Percentiles rank a stretch among this genome's conserved stretches.
phyloP scores from a whole-genome alignment of 1,139 yeast genomes.

The Petasospora fabianii region DNA sequence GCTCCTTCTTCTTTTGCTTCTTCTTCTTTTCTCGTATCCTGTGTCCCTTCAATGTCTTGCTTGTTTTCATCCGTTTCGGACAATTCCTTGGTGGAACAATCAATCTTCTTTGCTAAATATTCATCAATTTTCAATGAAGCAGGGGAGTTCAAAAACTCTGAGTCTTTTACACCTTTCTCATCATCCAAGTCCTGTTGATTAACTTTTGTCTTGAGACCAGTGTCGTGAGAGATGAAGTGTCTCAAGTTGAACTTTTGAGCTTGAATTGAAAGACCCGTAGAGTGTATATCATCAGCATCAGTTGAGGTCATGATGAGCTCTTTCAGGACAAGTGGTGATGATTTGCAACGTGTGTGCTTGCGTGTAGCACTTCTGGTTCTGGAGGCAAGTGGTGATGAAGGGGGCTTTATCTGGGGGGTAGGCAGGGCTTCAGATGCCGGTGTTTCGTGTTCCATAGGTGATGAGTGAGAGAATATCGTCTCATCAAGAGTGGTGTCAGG shows the following conservation, averaged over 20 bases:
- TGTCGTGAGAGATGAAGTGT: constrained; percentile 26
- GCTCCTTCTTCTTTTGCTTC: no score
- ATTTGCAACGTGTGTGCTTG: constrained; percentile 17
- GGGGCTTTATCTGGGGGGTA: neutral
- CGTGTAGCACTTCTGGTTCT: constrained; percentile 1
- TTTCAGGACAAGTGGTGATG: constrained; percentile 11
- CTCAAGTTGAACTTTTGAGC: constrained; percentile 18
- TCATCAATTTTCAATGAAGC: constrained; percentile 6
- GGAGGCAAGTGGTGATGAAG: neutral
- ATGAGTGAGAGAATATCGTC: constrained; percentile 3
- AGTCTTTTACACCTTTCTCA: constrained; percentile 21
- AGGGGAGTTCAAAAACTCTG: constrained; percentile 24
- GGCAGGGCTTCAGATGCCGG: no score
- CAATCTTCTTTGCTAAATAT: neutral
- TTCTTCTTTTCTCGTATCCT: no score
- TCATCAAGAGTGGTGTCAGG: constrained; percentile 18
- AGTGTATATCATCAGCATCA: neutral
- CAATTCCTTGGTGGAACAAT: neutral
- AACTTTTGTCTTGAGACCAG: constrained; percentile 20
- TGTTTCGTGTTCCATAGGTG: constrained; percentile 1
- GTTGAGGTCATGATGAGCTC: neutral
- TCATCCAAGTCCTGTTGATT: constrained; percentile 9
- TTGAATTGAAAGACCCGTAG: neutral
- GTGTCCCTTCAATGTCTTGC: no score
- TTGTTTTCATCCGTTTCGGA: neutral